Conservation (phyloP, 352 stramenopile genomes). For the Phytophthora sp. region DNA sequence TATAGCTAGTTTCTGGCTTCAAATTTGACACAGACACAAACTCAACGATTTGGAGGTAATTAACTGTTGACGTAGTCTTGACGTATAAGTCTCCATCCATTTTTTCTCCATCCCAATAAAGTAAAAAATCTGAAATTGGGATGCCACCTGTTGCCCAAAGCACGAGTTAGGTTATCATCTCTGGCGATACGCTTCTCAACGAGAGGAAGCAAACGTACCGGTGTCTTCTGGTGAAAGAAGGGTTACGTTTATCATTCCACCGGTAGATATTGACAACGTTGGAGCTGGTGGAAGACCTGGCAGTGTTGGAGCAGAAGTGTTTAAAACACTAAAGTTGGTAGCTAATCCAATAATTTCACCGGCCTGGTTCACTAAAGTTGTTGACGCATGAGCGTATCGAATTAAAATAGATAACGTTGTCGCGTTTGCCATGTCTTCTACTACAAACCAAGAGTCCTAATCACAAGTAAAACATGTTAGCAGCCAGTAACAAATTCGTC, state of each 20-base stretch:
- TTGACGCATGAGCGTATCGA: slow-evolving; percentile 18
- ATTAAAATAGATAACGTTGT: slow-evolving; percentile 41
- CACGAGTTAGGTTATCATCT: no score
- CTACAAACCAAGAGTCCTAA: slow-evolving; percentile 37
- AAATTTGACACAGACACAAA: slow-evolving; percentile 40
- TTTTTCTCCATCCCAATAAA: slow-evolving; percentile 41
- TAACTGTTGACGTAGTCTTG: slow-evolving; percentile 7
- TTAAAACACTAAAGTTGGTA: slow-evolving; percentile 41
- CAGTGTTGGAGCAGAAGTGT: slow-evolving; percentile 35
- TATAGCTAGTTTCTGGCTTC: slow-evolving; percentile 33
- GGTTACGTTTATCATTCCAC: slow-evolving; percentile 44
- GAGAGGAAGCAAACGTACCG: slow-evolving; percentile 16
- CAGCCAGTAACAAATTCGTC: neutral
- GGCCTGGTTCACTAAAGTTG: slow-evolving; percentile 32
- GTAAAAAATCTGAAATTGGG: slow-evolving; percentile 46
- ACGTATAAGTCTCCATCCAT: slow-evolving; percentile 22
- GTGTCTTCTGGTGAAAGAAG: slow-evolving; percentile 48
- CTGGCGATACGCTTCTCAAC: no score
- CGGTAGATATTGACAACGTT: slow-evolving; percentile 40
- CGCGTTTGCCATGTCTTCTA: slow-evolving; percentile 44
- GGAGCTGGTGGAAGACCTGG: slow-evolving; percentile 39
- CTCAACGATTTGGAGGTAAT: slow-evolving; percentile 31
- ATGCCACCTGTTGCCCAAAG: no score
- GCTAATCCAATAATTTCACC: slow-evolving; percentile 34
- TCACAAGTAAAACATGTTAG: neutral